Evolutionary conservation across 2,329 filamentous ascomycete genomes (phyloP).

Genomic region (Ascocoryne sarcoides): DNA sequence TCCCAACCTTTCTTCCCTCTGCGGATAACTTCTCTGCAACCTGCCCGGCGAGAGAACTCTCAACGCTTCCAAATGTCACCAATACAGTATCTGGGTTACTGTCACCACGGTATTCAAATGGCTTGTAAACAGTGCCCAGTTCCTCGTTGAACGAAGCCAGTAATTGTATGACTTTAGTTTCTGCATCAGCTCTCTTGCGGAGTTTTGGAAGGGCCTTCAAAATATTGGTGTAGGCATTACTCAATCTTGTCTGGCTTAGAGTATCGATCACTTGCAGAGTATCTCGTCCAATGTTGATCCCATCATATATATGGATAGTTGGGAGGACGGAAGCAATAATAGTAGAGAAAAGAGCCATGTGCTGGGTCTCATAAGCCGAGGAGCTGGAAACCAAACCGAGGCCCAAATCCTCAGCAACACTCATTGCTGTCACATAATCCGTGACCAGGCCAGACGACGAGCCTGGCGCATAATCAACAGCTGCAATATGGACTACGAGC

Average conservation of each 20-base stretch:
- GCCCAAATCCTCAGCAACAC: conserved; percentile 80
- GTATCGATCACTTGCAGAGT: conserved; percentile 75
- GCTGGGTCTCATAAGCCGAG: conserved; percentile 85
- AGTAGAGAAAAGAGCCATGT: conserved; percentile 87
- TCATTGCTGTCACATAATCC: conserved; percentile 76
- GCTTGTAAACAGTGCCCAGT: conserved; percentile 83
- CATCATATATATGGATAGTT: conserved; percentile 84
- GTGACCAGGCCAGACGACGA: conserved; percentile 64
- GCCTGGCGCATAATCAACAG: conserved; percentile 69
- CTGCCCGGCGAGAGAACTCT: conserved; percentile 78
- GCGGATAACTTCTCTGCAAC: conserved; percentile 64
- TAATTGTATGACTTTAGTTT: conserved; percentile 62
- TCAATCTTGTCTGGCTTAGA: conserved; percentile 62
- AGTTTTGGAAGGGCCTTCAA: conserved; percentile 51
- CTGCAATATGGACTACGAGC: conserved; percentile 85
- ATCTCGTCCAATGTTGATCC: conserved; percentile 72
- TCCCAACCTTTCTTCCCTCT: conserved; percentile 70
- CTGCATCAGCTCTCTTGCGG: conserved; percentile 62
- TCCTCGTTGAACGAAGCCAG: conserved; percentile 76
- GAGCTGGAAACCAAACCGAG: conserved; percentile 77
- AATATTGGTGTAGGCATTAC: conserved; percentile 59
- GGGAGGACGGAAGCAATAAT: conserved; percentile 69
- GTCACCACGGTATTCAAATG: conserved; percentile 92
- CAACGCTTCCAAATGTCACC: conserved; percentile 86
- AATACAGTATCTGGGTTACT: conserved; percentile 70